Percentiles rank a stretch among this genome's conserved stretches.
Evolutionary conservation across 2,329 filamentous ascomycete genomes (phyloP).

Genomic region (Cladophialophora carrionii): DNA sequence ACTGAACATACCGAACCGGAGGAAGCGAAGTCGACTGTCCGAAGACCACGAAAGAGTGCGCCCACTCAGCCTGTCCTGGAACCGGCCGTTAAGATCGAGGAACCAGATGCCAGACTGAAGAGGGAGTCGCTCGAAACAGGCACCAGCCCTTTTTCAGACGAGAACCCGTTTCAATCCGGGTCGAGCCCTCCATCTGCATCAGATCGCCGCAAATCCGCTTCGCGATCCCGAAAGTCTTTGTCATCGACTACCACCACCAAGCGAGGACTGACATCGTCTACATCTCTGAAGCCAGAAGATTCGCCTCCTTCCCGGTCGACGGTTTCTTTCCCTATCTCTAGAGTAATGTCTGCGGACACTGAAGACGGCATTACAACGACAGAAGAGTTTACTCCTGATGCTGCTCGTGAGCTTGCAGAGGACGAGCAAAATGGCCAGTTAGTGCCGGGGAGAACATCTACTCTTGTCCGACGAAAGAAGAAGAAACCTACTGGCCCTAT

Average conservation of each 20-base stretch:
- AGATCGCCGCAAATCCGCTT: conserved; percentile 54
- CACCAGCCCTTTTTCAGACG: conserved; percentile 75
- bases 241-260: conserved; percentile 39
- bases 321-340: conserved; percentile 52
- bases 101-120: conserved; percentile 49
- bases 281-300: conserved; percentile 56
- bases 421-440: conserved; percentile 50
- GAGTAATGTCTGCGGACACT: conserved; percentile 48
- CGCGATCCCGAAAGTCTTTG: conserved; percentile 45
- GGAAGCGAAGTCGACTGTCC: conserved; percentile 50
- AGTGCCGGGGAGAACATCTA: conserved; percentile 40
- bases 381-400: conserved; percentile 94
- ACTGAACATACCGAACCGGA: conserved; percentile 49
- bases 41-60: conserved; percentile 57
- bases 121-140: conserved; percentile 48
- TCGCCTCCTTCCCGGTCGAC: conserved; percentile 62
- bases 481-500: conserved; percentile 54
- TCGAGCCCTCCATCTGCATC: conserved; percentile 66
- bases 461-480: conserved; percentile 46
- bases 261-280: conserved; percentile 56
- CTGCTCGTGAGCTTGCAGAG: conserved; percentile 76
- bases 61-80: conserved; percentile 41
- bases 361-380: conserved; percentile 64
- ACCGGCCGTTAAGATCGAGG: conserved; percentile 43
- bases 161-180: conserved; percentile 92